phyloP scores from a whole-genome alignment of 2,329 filamentous ascomycete species.

The Arthroderma sp. region DNA sequence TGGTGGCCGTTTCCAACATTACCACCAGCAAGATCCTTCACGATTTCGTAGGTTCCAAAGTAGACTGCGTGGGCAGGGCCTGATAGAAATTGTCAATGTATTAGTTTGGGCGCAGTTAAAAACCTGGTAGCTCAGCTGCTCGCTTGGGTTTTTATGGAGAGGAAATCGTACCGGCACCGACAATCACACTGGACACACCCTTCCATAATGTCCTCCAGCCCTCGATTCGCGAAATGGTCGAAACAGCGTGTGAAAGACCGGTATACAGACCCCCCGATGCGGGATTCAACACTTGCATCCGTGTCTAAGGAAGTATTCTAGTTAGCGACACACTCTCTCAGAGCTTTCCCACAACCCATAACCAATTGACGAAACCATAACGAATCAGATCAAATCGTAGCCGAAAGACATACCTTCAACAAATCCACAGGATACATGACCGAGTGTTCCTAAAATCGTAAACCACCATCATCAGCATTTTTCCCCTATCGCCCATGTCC shows the following conservation, averaged over 20 bases:
- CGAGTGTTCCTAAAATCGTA: conserved; percentile 64
- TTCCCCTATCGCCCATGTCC: not conserved
- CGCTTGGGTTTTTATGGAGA: not conserved
- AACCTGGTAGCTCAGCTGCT: not conserved
- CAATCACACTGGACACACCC: conserved; percentile 88
- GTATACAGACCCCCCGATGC: conserved; percentile 69
- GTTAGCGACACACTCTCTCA: not conserved
- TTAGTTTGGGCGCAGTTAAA: conserved; percentile 10
- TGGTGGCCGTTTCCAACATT: conserved; percentile 78
- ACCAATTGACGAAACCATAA: not conserved
- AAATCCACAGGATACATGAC: conserved; percentile 99
- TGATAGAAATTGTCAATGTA: conserved; percentile 26
- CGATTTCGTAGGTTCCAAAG: conserved; percentile 93
- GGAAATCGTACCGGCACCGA: conserved; percentile 65
- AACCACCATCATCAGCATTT: conserved; percentile 9
- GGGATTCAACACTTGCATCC: conserved; percentile 93
- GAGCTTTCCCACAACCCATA: not conserved
- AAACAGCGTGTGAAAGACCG: conserved; percentile 81
- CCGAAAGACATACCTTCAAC: conserved; percentile 59
- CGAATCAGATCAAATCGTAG: not conserved
- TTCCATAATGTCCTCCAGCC: conserved; percentile 88
- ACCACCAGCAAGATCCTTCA: conserved; percentile 91
- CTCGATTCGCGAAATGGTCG: conserved; percentile 81
- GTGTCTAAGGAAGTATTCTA: conserved; percentile 48
- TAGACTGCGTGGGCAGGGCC: conserved; percentile 96